Evolutionary conservation across 1,139 yeast species (phyloP).

Genomic region (Eremothecium coryli): DNA sequence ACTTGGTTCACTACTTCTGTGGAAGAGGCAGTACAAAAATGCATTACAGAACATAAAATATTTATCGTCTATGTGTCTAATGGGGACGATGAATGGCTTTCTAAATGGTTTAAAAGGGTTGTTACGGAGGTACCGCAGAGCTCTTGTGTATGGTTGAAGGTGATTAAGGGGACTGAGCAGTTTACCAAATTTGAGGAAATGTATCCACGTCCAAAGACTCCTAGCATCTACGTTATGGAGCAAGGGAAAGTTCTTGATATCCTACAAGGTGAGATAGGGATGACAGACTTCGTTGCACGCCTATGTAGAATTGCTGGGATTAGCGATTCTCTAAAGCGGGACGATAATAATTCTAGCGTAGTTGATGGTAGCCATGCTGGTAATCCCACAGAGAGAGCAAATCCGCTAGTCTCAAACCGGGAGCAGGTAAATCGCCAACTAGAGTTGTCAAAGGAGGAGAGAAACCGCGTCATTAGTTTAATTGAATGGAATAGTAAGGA

Average conservation of each 20-base stretch:
- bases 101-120: conserved; percentile 20
- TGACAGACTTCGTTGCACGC: conserved; percentile 27
- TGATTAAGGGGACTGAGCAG: conserved; percentile 40
- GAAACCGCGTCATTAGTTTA: conserved; percentile 43
- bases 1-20: conserved; percentile 8
- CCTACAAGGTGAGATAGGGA: conserved; percentile 31
- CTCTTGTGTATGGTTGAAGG: conserved; percentile 36
- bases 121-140: conserved; percentile 9
- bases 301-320: conserved; percentile 17
- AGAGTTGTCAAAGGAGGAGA: conserved; percentile 39
- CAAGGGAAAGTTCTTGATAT: conserved; percentile 40
- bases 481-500: conserved; percentile 25
- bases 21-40: conserved; percentile 19
- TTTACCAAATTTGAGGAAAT: conserved; percentile 42
- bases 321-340: conserved; percentile 1
- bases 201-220: conserved; percentile 39
- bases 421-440: conserved; percentile 35
- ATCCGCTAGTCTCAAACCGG: no score
- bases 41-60: conserved; percentile 16
- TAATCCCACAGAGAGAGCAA: conserved; percentile 7
- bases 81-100: conserved; percentile 19
- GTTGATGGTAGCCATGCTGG: conserved; percentile 4
- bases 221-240: conserved; percentile 42
- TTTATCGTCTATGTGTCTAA: conserved; percentile 20
- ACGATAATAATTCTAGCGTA: neutral